Base-by-base conservation (phyloP, 768 basidiomycete genomes). In the Lactarius vividus region DNA sequence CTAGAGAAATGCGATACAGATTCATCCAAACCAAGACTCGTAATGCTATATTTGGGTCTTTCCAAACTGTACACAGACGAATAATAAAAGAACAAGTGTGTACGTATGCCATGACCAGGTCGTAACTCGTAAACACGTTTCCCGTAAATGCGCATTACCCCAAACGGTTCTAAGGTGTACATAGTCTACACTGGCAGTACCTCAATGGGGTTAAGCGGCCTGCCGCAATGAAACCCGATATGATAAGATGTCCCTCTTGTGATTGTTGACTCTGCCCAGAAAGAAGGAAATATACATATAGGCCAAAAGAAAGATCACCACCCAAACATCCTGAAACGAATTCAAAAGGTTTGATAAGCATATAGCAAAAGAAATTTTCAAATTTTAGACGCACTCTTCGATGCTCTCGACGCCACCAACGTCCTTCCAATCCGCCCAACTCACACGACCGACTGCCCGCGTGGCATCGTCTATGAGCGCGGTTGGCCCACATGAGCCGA, bases 401-500 rank as follows among this genome's bases (percentile, higher is more conserved):
- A 69, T 61, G 29, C 58, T 69, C 54, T 70, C 70, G n/a, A 70
- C 64, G 40, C 70, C 70, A 3, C 70, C 70, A 3, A 69, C 68
- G 23, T 64, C 63, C 23, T 77, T 40, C 70, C 80, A 39, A 5
- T 66, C 46, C n/a, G 37, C 40, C 63, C 70, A 64, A 75, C 73
- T 71, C 39, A 82, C 72, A 23, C 66, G 69, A 3, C 75, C 73
- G 54, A 82, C 79, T 1, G 74, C 76, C 40, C 73, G 68, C 28
- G 76, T 64, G 40, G 75, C 75, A 39, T 79, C 75, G 20, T 82
- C 79, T 2, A 75, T 77, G 56, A 82, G 74, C 8, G 73, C 69
- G 9, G 72, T 69, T 0, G 81, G 81, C 0, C 81, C 81, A 68
- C 81, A 82, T 57, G 79, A 77, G 13, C 79, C 80, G 6, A 82